Base-by-base conservation (phyloP, 2,329 filamentous ascomycete species). In the Xylariales sp. region DNA sequence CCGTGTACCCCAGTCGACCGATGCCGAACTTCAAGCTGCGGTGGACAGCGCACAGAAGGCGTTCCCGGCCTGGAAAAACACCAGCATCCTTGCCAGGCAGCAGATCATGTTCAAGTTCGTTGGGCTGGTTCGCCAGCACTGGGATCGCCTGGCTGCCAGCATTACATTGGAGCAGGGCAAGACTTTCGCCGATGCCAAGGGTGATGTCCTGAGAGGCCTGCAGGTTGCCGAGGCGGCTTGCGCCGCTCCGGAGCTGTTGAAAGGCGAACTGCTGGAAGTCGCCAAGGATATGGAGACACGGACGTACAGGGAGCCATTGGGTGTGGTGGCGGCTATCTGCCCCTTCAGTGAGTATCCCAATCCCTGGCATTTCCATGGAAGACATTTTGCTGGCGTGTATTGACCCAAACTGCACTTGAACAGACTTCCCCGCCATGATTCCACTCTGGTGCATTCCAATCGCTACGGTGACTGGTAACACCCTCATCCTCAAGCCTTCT, bases 361-460 rank as follows among this genome's bases (percentile, higher is more conserved):
- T 44, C 51, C 11, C 27, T 27, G 20, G 7, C 17, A 11, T 12
- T 28, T 23, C 17, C 23, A 31, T 30, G 30, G 15, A n/a, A 7
- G n/a, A 5, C n/a, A n/a, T 17, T 2, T 30, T n/a, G 18, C 31
- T 44, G 17, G 35, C 40, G 15, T 33, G 13, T 27, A 21, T 36
- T 48, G 50, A 44, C 48, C 33, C 12, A n/a, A n/a, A 11, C 8
- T 29, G 5, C 12, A 27, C 14, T 27, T 24, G 28, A n/a, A 37
- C 43, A 87, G 83, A 93, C 71, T 93, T 93, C 67, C 87, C 87
- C 29, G 87, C 87, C 52, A 94, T 94, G 87, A 93, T 94, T 60
- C 88, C 87, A 4, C 74, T 94, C n/a, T 94, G 87, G 87, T 88
- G 78, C 44, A 89, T 94, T 45, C 88, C 87, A 27, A 85, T 93